Percentiles rank a stretch among this genome's conserved stretches.
phyloP scores from a whole-genome alignment of 2,329 filamentous ascomycete species.

The Paradendryphiella salina region DNA sequence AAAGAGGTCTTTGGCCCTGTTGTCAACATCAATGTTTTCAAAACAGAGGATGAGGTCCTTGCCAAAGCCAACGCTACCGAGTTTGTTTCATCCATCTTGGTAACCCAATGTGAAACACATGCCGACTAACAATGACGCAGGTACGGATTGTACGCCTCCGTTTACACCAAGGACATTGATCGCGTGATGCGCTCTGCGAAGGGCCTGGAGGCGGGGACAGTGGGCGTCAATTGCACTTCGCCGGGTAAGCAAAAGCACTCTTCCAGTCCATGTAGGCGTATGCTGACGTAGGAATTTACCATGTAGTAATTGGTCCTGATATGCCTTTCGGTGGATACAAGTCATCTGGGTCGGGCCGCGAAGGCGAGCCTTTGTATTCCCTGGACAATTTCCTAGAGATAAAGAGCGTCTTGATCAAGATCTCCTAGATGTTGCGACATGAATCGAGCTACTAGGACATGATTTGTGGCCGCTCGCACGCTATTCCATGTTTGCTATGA shows the following conservation, averaged over 20 bases:
- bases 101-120: not conserved
- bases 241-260: constrained; percentile 21
- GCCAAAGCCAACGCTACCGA: constrained; percentile 80
- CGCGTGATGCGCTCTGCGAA: constrained; percentile 48
- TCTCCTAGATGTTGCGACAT: constrained; percentile 17
- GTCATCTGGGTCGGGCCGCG: constrained; percentile 41
- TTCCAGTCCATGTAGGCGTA: not conserved
- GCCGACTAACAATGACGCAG: constrained; percentile 9
- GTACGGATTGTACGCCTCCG: constrained; percentile 81
- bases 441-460: constrained; percentile 7
- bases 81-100: constrained; percentile 18
- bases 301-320: constrained; percentile 25
- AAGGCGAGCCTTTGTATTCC: constrained; percentile 38
- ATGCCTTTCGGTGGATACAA: constrained; percentile 52
- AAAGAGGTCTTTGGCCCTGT: constrained; percentile 87
- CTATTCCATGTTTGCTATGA: constrained; percentile 13
- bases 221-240: constrained; percentile 49
- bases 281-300: not conserved
- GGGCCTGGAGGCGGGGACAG: constrained; percentile 47
- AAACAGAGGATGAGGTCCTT: constrained; percentile 76
- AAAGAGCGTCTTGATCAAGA: constrained; percentile 41
- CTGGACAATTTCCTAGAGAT: constrained; percentile 44
- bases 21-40: constrained; percentile 75
- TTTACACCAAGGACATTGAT: constrained; percentile 65
- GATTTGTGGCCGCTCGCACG: constrained; percentile 5